A percentile compares a stretch with the other conserved stretches of the same genome.
These are phyloP conservation scores for Aristolochia contorta DNA, from an alignment of 164 flowering plant species.

Conservation along the genomic window DNA sequence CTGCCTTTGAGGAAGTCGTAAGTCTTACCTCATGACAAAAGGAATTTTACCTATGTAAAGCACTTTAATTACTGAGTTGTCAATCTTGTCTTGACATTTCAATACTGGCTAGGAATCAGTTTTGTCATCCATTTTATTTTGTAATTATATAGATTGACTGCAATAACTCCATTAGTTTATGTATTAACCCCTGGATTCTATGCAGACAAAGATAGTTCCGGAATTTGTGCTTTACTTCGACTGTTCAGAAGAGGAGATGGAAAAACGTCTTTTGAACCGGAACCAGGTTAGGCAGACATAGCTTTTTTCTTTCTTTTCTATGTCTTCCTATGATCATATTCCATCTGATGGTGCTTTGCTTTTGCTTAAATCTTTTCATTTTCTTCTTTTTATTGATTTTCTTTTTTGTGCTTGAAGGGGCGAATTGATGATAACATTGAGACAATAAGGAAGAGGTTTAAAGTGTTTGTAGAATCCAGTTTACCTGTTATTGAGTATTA, in stretches of 20 bases:
- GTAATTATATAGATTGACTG: no score
- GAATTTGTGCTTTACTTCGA: conserved; percentile 70
- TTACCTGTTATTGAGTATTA: conserved; percentile 69
- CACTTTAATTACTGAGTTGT: neutral
- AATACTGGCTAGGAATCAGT: no score
- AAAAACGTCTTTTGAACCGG: conserved; percentile 72
- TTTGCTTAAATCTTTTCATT: no score
- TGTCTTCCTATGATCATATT: neutral
- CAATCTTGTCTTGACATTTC: neutral
- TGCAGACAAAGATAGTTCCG: conserved; percentile 84
- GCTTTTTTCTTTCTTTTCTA: neutral
- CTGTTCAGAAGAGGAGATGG: conserved; percentile 93
- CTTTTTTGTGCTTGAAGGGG: conserved; percentile 36
- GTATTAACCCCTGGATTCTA: conserved; percentile 5
- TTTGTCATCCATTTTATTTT: neutral
- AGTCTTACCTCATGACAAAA: conserved; percentile 13
- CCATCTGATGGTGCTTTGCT: neutral
- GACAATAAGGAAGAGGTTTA: conserved; percentile 77
- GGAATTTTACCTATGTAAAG: neutral
- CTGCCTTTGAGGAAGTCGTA: conserved; percentile 82
- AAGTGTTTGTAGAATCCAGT: conserved; percentile 72
- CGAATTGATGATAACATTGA: conserved; percentile 89
- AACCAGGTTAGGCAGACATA: conserved; percentile 53
- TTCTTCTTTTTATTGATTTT: neutral
- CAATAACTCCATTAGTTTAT: neutral